Percentiles rank a stretch among this genome's conserved stretches.
These are phyloP conservation scores for Ophiocordyceps polyrhachis-furcata DNA, from an alignment of 2,329 filamentous ascomycete species.

Conservation along the genomic window DNA sequence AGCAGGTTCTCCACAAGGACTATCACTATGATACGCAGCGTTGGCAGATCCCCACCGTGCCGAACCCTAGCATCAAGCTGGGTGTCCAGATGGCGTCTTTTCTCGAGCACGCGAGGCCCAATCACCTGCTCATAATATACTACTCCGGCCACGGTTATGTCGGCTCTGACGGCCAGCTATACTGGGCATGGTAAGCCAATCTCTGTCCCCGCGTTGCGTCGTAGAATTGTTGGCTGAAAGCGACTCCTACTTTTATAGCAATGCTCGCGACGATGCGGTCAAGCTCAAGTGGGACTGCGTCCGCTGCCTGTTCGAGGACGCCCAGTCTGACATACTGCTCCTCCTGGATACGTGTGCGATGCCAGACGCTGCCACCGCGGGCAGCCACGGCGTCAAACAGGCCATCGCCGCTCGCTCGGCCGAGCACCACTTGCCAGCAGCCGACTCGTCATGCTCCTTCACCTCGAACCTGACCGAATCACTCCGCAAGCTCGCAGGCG, in stretches of 20 bases:
- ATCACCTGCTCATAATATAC: slow-evolving; percentile 45
- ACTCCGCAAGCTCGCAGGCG: slow-evolving; percentile 31
- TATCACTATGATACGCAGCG: slow-evolving; percentile 42
- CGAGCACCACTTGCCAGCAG: slow-evolving; percentile 24
- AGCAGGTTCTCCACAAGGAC: slow-evolving; percentile 37
- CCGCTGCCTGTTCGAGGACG: slow-evolving; percentile 41
- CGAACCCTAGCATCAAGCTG: slow-evolving; percentile 42
- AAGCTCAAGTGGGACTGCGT: slow-evolving; percentile 47
- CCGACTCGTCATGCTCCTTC: slow-evolving; percentile 33
- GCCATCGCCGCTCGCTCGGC: slow-evolving; percentile 39
- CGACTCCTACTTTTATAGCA: slow-evolving; percentile 23
- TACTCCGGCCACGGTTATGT: slow-evolving; percentile 44
- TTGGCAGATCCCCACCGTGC: slow-evolving; percentile 40
- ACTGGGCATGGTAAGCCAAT: slow-evolving; percentile 43
- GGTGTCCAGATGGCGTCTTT: slow-evolving; percentile 41
- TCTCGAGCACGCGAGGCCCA: slow-evolving; percentile 35
- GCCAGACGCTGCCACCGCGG: slow-evolving; percentile 29
- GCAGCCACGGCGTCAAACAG: slow-evolving; percentile 40
- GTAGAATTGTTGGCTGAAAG: background rate
- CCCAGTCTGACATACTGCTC: slow-evolving; percentile 42
- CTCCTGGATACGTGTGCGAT: slow-evolving; percentile 42
- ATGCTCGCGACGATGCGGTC: slow-evolving; percentile 35
- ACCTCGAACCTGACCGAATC: slow-evolving; percentile 37
- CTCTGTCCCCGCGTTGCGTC: background rate
- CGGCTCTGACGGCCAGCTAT: slow-evolving; percentile 39